Evolutionary conservation across 1,284 basidiomycete genomes (phyloP).

Genomic region (Wolfiporia cocos): DNA sequence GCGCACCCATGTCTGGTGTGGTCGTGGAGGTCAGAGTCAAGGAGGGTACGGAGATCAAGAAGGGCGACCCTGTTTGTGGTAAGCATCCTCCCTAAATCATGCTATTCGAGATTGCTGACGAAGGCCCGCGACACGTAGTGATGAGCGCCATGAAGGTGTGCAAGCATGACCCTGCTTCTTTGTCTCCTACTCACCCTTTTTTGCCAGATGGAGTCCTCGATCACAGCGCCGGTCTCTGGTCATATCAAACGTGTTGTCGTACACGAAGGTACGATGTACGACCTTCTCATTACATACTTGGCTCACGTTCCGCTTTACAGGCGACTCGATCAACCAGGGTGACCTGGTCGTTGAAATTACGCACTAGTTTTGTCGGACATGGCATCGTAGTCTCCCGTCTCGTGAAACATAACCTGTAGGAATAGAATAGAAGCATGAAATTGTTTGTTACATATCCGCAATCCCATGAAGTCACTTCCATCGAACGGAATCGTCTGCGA

Average conservation of each 20-base stretch:
- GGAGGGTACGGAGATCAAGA: constrained; percentile 96
- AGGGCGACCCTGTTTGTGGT: constrained; percentile 91
- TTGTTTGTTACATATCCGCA: constrained; percentile 2
- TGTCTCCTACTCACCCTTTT: constrained; percentile 11
- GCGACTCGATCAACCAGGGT: constrained; percentile 85
- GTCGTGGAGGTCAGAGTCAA: constrained; percentile 97
- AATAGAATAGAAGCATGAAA: constrained; percentile 13
- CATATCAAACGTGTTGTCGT: constrained; percentile 92
- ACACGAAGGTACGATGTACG: constrained; percentile 57
- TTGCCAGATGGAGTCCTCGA: constrained; percentile 89
- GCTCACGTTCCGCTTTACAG: constrained; percentile 32
- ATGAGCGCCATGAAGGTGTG: constrained; percentile 87
- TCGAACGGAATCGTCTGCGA: not conserved
- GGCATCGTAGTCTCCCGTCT: not conserved
- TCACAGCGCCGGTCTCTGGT: constrained; percentile 92
- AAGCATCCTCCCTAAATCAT: constrained; percentile 23
- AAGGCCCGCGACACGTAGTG: constrained; percentile 36
- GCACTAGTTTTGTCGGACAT: constrained; percentile 35
- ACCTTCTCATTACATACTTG: constrained; percentile 9
- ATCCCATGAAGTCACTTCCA: constrained; percentile 1
- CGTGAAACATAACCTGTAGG: constrained; percentile 12
- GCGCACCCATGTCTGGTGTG: constrained; percentile 96
- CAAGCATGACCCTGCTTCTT: too few relatives aligned
- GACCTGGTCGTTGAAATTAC: constrained; percentile 84
- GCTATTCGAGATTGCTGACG: constrained; percentile 5